Conservation (phyloP, 306 rosid species). For the Cicer judaicum region DNA sequence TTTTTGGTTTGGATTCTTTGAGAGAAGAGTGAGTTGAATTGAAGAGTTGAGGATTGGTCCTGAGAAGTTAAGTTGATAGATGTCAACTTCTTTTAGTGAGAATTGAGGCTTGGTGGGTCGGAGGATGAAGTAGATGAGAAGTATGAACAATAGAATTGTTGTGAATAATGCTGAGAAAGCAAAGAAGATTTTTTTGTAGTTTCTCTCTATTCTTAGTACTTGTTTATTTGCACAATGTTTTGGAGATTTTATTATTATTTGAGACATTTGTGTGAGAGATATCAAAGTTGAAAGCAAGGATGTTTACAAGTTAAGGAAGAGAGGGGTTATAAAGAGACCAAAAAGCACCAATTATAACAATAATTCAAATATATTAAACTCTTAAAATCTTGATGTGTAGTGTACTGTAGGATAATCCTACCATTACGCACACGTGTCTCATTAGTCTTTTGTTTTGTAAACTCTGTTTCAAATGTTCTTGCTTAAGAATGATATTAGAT, state of each 20-base stretch:
- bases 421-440: background rate
- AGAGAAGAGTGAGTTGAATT: slow-evolving; percentile 73
- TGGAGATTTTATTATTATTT: slow-evolving; percentile 62
- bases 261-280: slow-evolving; percentile 65
- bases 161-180: slow-evolving; percentile 61
- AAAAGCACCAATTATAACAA: slow-evolving; percentile 60
- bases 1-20: slow-evolving; percentile 84
- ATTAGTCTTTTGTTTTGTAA: background rate
- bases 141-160: slow-evolving; percentile 54
- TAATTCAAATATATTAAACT: slow-evolving; percentile 16
- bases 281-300: slow-evolving; percentile 2
- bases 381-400: background rate
- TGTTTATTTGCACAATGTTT: slow-evolving; percentile 76
- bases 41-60: slow-evolving; percentile 76
- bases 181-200: slow-evolving; percentile 67
- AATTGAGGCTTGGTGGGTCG: slow-evolving; percentile 81
- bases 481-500: too few relatives aligned
- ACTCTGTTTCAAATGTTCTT: too few relatives aligned
- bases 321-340: slow-evolving; percentile 44
- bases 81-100: slow-evolving; percentile 69
- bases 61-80: slow-evolving; percentile 75
- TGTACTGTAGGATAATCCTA: background rate
- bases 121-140: slow-evolving; percentile 70
- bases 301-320: slow-evolving; percentile 57
- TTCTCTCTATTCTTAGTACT: slow-evolving; percentile 51